These are phyloP conservation scores for Inonotus hispidus DNA, from an alignment of 1,284 basidiomycete genomes.

Conservation along the genomic window DNA sequence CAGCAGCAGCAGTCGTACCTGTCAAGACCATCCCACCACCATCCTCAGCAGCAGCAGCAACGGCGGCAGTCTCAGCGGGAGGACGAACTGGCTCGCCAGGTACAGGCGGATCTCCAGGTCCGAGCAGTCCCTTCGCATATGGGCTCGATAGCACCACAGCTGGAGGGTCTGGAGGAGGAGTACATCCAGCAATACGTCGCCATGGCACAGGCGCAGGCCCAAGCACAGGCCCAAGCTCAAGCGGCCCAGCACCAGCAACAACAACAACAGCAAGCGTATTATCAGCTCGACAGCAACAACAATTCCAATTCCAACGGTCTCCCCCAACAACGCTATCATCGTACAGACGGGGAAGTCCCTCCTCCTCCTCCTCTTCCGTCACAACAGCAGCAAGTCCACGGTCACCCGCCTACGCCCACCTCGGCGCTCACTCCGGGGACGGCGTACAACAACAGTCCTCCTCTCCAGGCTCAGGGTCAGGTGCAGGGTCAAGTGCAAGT, in stretches of 20 bases:
- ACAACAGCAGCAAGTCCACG: constrained; percentile 18
- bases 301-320: constrained; percentile 20
- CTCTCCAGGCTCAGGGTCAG: neutral
- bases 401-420: constrained; percentile 24
- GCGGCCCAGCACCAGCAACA: neutral
- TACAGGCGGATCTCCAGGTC: constrained; percentile 5
- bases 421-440: constrained; percentile 22
- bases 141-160: neutral
- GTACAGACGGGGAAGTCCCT: constrained; percentile 1
- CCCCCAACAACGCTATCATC: constrained; percentile 14
- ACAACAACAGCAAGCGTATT: constrained; percentile 16
- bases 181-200: constrained; percentile 9
- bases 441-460: constrained; percentile 15
- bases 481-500: too few species aligned
- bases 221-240: constrained; percentile 16
- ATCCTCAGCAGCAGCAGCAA: constrained; percentile 20
- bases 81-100: neutral
- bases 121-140: constrained; percentile 5
- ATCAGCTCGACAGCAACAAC: constrained; percentile 1
- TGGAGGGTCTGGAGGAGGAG: constrained; percentile 4
- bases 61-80: constrained; percentile 17
- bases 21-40: constrained; percentile 15
- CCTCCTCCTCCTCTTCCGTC: too few species aligned
- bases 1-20: constrained; percentile 20
- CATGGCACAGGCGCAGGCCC: constrained; percentile 22